Evolutionary conservation across 176 grass and related monocot species (phyloP), one percentile per base, ranked within the genome.

Genomic region (Raddia distichophylla): DNA sequence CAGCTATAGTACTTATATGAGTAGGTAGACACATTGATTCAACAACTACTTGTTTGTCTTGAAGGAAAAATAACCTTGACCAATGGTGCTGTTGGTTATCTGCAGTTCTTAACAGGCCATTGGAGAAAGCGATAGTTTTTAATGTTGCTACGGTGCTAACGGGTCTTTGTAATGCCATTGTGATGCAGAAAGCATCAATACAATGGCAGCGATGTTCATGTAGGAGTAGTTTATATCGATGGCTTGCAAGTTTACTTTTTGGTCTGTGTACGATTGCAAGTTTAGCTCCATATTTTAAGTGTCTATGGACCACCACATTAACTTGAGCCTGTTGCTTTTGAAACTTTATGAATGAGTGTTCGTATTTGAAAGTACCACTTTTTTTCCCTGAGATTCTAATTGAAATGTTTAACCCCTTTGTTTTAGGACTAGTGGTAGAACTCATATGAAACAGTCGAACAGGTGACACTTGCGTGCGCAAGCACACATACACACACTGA

Each of bases 1-100:
- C 52, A 78, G 17, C 45, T 89, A 16, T 59, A 4, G 15, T 82
- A 42, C n/a, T 68, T 59, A 45, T 19, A 67, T 34, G 60, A 48
- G 17, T 60, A 8, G 45, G 18, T 61, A 60, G 2, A 9, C 10
- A 76, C 2, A 33, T 57, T 80, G 27, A 42, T 49, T 64, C 18
- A 70, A n/a, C 9, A 71, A 50, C 16, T 63, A 15, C 33, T 51
- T 40, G 60, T 37, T 77, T 77, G 7, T 67, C 59, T 66, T n/a
- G 43, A 64, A 48, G 33, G 57, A 18, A 81, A 76, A 17, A 15
- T 80, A 37, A 7, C 18, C 60, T 46, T 80, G 11, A 10, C 47
- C 57, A 63, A 22, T 15, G 18, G 20, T 33, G 8, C 13, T 34
- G 3, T 54, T 73, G 69, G 22, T 53, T 6, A 54, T 16, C 20